Evolutionary conservation across 2,329 filamentous ascomycete genomes (phyloP).

Genomic region (Myriangium duriaei): DNA sequence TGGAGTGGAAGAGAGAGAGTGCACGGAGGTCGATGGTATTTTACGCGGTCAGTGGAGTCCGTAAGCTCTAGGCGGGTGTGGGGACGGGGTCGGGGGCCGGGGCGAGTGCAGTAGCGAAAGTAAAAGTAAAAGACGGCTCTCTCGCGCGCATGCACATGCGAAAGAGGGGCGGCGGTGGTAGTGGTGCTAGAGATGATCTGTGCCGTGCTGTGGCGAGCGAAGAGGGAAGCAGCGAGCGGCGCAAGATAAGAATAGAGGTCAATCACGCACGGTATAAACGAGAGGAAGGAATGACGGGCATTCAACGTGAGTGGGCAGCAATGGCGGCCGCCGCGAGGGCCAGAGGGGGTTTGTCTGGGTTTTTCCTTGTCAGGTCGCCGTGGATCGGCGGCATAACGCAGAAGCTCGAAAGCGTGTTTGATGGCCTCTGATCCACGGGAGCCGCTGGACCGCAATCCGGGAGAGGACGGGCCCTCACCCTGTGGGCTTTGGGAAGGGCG

Average conservation of each 20-base stretch:
- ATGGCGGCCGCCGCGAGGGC: no score
- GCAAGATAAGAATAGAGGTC: no score
- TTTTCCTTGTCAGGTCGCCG: conserved; percentile 7
- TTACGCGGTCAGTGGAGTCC: background rate
- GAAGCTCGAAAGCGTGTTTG: conserved; percentile 8
- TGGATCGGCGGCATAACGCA: conserved; percentile 10
- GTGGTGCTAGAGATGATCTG: no score
- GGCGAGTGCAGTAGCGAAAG: background rate
- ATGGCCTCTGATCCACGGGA: conserved; percentile 7
- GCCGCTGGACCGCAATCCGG: conserved; percentile 8
- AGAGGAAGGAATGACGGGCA: no score
- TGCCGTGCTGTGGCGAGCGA: no score
- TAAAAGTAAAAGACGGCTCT: no score
- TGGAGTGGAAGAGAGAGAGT: background rate
- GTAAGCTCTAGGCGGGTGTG: background rate
- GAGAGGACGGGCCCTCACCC: conserved; percentile 6
- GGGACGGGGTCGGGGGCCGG: background rate
- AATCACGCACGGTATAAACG: no score
- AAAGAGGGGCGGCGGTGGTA: no score
- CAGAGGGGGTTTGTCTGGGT: conserved; percentile 9
- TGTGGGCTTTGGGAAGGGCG: no score
- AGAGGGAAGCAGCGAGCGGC: no score
- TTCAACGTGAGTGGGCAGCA: no score
- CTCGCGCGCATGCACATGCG: no score
- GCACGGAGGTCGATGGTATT: background rate